Percentiles rank a stretch among this genome's conserved stretches.
phyloP scores from a whole-genome alignment of 179 eudicot species.

The Silene coronaria region DNA sequence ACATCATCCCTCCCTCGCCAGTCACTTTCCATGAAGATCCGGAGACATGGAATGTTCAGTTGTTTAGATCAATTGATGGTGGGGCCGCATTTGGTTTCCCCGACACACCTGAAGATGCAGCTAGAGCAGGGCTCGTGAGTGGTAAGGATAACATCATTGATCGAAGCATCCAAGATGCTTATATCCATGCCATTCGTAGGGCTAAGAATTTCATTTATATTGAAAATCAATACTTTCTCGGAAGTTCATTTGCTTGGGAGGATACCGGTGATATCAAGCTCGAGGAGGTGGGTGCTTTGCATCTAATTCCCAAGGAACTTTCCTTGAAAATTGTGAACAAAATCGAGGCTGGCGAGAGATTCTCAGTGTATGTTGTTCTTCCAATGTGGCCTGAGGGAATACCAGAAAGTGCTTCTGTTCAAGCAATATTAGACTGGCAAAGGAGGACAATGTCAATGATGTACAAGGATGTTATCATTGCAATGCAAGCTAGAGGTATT shows the following conservation, averaged over 20 bases:
- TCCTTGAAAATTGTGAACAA: slow-evolving; percentile 48
- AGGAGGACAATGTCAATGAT: slow-evolving; percentile 52
- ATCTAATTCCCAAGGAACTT: slow-evolving; percentile 48
- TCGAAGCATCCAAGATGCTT: slow-evolving; percentile 53
- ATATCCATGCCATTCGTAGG: slow-evolving; percentile 49
- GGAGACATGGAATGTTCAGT: slow-evolving; percentile 52
- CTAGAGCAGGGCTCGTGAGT: slow-evolving; percentile 39
- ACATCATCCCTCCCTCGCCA: slow-evolving; percentile 43
- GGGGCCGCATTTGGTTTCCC: slow-evolving; percentile 58
- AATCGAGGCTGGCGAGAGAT: slow-evolving; percentile 49
- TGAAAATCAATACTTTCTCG: slow-evolving; percentile 51
- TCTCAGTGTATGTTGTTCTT: slow-evolving; percentile 45
- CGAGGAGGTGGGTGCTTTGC: slow-evolving; percentile 45
- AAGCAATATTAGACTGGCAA: slow-evolving; percentile 57
- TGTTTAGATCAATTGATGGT: slow-evolving; percentile 53
- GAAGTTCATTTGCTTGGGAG: slow-evolving; percentile 51
- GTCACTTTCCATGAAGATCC: slow-evolving; percentile 41
- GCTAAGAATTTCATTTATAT: slow-evolving; percentile 48
- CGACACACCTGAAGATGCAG: slow-evolving; percentile 46
- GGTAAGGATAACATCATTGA: slow-evolving; percentile 50
- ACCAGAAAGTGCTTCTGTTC: slow-evolving; percentile 56
- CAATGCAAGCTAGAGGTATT: slow-evolving; percentile 36
- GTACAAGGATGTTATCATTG: slow-evolving; percentile 44
- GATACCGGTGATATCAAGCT: slow-evolving; percentile 26
- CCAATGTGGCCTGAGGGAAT: slow-evolving; percentile 70